Conservation (phyloP, 2,329 filamentous ascomycete species). For the Neopestalotiopsis sp. region DNA sequence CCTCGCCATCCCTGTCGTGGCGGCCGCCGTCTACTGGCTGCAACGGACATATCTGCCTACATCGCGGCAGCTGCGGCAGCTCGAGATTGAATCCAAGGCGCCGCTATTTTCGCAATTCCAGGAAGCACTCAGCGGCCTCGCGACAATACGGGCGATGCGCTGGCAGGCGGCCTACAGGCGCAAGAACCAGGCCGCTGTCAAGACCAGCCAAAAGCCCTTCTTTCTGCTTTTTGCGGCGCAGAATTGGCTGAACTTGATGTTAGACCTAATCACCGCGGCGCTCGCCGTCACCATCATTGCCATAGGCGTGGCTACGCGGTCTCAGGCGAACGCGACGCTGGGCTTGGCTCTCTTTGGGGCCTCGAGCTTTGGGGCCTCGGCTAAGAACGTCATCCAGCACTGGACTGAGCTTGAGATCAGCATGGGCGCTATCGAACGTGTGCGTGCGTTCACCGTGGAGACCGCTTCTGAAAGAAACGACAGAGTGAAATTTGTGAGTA, state of each 20-base stretch:
- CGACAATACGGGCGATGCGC: neutral
- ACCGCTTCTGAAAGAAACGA: slow-evolving; percentile 4
- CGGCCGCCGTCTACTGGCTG: slow-evolving; percentile 31
- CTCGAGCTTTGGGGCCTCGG: slow-evolving; percentile 7
- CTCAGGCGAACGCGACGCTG: neutral
- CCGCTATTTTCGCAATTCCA: slow-evolving; percentile 35
- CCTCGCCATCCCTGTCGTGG: slow-evolving; percentile 31
- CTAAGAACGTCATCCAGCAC: slow-evolving; percentile 10
- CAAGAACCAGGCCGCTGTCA: neutral
- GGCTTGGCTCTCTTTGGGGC: slow-evolving; percentile 7
- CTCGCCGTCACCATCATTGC: neutral
- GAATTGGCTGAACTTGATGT: slow-evolving; percentile 10
- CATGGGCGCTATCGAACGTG: slow-evolving; percentile 10
- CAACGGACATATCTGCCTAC: slow-evolving; percentile 41
- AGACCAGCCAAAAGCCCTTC: neutral
- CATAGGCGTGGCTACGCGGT: neutral
- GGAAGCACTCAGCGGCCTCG: neutral
- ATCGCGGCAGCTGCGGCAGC: slow-evolving; percentile 38
- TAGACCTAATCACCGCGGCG: slow-evolving; percentile 11
- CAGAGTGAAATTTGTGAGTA: neutral
- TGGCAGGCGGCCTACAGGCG: neutral
- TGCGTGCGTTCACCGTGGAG: neutral
- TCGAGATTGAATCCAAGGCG: slow-evolving; percentile 40
- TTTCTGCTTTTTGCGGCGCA: slow-evolving; percentile 12
- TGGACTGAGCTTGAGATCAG: slow-evolving; percentile 16